phyloP scores from a whole-genome alignment of 768 basidiomycete species.

The Mycena maculata region DNA sequence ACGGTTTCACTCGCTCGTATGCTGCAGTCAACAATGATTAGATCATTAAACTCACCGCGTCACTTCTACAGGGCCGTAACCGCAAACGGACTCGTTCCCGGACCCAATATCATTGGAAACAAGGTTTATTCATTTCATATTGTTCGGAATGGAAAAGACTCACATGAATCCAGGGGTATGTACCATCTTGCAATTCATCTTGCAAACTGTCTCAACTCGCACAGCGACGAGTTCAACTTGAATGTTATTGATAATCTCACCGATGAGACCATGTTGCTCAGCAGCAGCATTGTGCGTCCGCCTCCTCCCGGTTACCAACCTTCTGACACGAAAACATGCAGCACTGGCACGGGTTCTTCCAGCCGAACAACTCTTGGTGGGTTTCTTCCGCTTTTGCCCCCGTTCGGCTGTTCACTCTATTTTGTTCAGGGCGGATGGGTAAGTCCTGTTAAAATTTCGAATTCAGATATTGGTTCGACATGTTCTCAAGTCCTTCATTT shows the following conservation, averaged over 20 bases:
- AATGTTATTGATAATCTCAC: slow-evolving; percentile 18
- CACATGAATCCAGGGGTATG: slow-evolving; percentile 28
- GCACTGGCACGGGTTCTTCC: slow-evolving; percentile 27
- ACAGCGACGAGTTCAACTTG: slow-evolving; percentile 8
- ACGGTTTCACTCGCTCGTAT: slow-evolving; percentile 49
- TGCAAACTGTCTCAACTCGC: slow-evolving; percentile 11
- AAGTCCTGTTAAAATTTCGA: slow-evolving; percentile 19
- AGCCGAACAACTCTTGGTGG: slow-evolving; percentile 9
- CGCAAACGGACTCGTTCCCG: slow-evolving; percentile 50
- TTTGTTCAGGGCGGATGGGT: slow-evolving; percentile 44
- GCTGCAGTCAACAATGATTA: slow-evolving; percentile 22
- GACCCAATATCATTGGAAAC: slow-evolving; percentile 51
- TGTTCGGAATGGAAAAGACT: background rate
- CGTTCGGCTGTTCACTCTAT: too few species aligned
- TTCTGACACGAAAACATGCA: background rate
- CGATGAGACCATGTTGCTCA: slow-evolving; percentile 19
- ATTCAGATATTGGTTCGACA: background rate
- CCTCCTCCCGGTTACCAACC: background rate
- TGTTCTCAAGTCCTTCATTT: background rate
- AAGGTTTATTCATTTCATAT: slow-evolving; percentile 40
- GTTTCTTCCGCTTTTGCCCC: slow-evolving; percentile 2
- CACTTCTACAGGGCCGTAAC: slow-evolving; percentile 47
- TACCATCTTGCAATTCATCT: background rate
- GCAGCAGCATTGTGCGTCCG: slow-evolving; percentile 8
- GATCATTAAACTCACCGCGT: background rate